Percentiles rank a stretch among this genome's conserved stretches.
phyloP scores from a whole-genome alignment of 768 basidiomycete genomes.

The Amanita rubescens region DNA sequence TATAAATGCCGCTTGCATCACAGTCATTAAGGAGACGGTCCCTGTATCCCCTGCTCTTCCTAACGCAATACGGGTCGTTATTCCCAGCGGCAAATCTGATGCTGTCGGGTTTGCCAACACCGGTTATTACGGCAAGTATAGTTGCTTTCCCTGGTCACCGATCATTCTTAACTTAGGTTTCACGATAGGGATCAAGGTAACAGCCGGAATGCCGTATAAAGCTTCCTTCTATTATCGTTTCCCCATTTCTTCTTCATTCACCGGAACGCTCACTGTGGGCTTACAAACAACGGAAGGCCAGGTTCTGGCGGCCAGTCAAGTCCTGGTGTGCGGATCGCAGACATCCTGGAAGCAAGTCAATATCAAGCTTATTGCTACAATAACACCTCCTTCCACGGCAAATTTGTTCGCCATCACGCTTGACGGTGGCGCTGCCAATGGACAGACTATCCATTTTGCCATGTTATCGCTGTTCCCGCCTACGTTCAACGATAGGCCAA shows the following conservation, averaged over 20 bases:
- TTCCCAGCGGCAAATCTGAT: constrained; percentile 28
- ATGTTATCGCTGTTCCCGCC: constrained; percentile 67
- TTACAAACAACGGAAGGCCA: no score
- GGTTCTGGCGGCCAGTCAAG: no score
- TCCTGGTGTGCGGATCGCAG: no score
- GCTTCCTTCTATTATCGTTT: constrained; percentile 50
- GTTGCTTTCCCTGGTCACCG: neutral
- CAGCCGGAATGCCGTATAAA: constrained; percentile 3
- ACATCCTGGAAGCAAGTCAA: constrained; percentile 12
- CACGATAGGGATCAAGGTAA: constrained; percentile 57
- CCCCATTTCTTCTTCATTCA: constrained; percentile 23
- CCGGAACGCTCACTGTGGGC: no score
- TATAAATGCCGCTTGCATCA: constrained; percentile 38
- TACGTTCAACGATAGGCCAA: constrained; percentile 51
- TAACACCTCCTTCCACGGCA: constrained; percentile 30
- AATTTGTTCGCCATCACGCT: constrained; percentile 51
- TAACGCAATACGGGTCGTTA: constrained; percentile 46
- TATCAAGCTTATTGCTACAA: constrained; percentile 33
- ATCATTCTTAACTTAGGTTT: no score
- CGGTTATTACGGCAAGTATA: no score
- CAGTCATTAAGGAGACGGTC: constrained; percentile 40
- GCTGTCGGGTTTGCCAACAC: neutral
- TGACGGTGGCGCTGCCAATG: constrained; percentile 31
- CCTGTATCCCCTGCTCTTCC: constrained; percentile 55
- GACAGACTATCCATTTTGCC: constrained; percentile 46